A percentile compares a stretch with the other conserved stretches of the same genome.
phyloP scores from a whole-genome alignment of 805 yeast genomes.

The Jamesozyma jinghongensis region DNA sequence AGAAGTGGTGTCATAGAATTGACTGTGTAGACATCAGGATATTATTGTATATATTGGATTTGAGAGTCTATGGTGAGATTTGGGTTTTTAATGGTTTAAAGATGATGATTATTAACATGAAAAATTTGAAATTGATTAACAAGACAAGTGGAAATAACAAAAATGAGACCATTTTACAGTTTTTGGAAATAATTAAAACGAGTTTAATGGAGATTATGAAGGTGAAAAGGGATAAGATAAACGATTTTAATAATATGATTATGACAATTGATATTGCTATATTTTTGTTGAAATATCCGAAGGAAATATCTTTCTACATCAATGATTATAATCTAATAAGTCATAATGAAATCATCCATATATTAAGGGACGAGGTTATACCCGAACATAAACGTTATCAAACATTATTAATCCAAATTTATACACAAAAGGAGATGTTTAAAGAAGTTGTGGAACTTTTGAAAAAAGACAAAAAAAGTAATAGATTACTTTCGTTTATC shows the following conservation, averaged over 20 bases:
- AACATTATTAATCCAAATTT: constrained; percentile 10
- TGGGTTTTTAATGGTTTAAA: constrained; percentile 26
- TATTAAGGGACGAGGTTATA: constrained; percentile 5
- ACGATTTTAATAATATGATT: constrained; percentile 10
- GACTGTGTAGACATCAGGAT: constrained; percentile 21
- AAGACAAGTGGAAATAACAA: constrained; percentile 7
- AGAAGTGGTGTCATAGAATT: constrained; percentile 15
- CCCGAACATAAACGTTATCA: constrained; percentile 2
- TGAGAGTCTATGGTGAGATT: constrained; percentile 21
- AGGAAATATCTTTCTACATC: constrained; percentile 4
- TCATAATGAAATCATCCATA: constrained; percentile 12
- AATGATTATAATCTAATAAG: constrained; percentile 12
- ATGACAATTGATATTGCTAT: constrained; percentile 21
- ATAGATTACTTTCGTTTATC: constrained; percentile 7
- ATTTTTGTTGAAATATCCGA: constrained; percentile 7
- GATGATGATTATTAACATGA: constrained; percentile 15
- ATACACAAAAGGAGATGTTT: constrained; percentile 10
- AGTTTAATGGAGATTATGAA: not conserved
- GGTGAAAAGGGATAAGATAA: not conserved
- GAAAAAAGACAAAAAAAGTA: constrained; percentile 2
- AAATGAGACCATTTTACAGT: constrained; percentile 1
- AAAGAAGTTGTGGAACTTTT: constrained; percentile 10
- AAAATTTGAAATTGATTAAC: constrained; percentile 19
- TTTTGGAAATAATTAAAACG: constrained; percentile 4
- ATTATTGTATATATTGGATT: constrained; percentile 19